Evolutionary conservation across 2,329 filamentous ascomycete species (phyloP).

Genomic region (Exophiala alcalophila): DNA sequence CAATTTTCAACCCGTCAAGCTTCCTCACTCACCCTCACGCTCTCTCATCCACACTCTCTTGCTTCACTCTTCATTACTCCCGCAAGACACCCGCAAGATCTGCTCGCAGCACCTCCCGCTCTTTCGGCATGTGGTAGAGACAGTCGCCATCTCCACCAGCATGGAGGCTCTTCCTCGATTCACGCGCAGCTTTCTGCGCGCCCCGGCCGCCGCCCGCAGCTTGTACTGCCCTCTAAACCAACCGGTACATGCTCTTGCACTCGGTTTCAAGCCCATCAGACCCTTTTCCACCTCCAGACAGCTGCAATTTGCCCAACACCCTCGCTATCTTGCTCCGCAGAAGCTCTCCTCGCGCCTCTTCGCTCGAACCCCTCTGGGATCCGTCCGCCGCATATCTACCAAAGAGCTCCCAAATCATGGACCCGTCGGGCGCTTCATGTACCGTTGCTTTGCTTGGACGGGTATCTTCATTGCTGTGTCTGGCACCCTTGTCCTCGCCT

Average conservation of each 20-base stretch:
- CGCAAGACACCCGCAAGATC: too few relatives aligned
- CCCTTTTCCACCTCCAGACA: conserved; percentile 7
- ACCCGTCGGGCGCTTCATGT: conserved; percentile 54
- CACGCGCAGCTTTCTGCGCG: conserved; percentile 15
- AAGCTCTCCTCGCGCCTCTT: conserved; percentile 7
- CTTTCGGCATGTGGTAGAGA: conserved; percentile 20
- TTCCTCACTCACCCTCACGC: too few relatives aligned
- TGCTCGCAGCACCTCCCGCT: too few relatives aligned
- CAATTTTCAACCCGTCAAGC: too few relatives aligned
- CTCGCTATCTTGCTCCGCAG: background rate
- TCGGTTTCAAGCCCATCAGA: conserved; percentile 9
- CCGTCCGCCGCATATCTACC: conserved; percentile 32
- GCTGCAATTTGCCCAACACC: background rate
- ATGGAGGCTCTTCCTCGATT: conserved; percentile 25
- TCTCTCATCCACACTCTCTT: background rate
- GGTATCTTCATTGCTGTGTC: conserved; percentile 73
- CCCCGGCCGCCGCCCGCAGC: conserved; percentile 7
- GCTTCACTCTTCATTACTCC: background rate
- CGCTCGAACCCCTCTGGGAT: conserved; percentile 3
- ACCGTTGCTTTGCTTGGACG: conserved; percentile 66
- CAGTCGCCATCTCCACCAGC: conserved; percentile 6
- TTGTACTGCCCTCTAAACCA: conserved; percentile 9
- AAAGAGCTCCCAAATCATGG: conserved; percentile 36
- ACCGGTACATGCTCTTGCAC: background rate
- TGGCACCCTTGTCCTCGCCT: conserved; percentile 68